Evolutionary conservation across 2,329 filamentous ascomycete genomes (phyloP), one percentile per base, ranked within the genome.

Genomic region (Chrysosporium keratinophilum): DNA sequence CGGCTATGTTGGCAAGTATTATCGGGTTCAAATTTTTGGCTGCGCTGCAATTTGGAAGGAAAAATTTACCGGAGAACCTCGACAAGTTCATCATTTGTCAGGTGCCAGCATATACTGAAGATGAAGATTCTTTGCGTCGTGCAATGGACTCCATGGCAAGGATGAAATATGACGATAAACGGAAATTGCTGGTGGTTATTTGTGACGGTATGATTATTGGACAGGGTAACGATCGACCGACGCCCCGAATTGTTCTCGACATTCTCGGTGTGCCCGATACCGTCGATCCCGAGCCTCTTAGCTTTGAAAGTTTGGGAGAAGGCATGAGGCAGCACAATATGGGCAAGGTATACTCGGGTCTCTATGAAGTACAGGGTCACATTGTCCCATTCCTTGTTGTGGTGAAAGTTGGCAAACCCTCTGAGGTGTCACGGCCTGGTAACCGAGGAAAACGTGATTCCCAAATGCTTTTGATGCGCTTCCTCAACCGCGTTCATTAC

Each of bases 161-260:
- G 57, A 96, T 96, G 89, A 84, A 83, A 61, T 98, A 98, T 66
- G 93, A 98, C 64, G 91, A 98, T 68, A 98, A 98, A 76, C 88
- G 93, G 65, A 98, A 98, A 76, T 78, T 98, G 11, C 76, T 98
- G 23, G 82, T 95, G 60, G 78, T 98, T 57, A 78, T 98, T 59
- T 98, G 93, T 65, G 93, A 98, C 65, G 93, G 93, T 72, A 97
- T 98, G 91, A 98, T 98, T 75, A 94, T 98, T 60, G 93, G 93
- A 64, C 90, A 96, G 73, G 93, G 93, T 65, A 98, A 98, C 71
- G 93, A 98, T 68, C 82, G 89, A 57, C 88, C 93, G 5, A 98
- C 93, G 0, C 93, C 93, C 42, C 83, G 90, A 57, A 98, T 98
- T 61, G 90, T 98, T 20, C 78, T 98, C 52, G 93, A 98, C 64